Evolutionary conservation across 805 yeast species (phyloP).

Genomic region (Pichia nakasei): DNA sequence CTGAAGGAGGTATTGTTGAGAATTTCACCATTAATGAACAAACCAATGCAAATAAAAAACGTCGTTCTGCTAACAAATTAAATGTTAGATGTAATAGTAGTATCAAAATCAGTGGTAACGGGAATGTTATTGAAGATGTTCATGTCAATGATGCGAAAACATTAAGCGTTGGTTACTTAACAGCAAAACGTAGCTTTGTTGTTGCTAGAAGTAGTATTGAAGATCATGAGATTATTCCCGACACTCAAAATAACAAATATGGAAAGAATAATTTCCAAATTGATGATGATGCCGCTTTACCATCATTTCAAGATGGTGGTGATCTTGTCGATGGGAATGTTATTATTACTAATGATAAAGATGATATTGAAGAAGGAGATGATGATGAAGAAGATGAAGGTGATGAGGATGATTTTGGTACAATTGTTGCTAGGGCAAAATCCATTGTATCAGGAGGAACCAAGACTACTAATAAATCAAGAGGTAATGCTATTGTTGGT

Average conservation of each 20-base stretch:
- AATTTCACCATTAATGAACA: not conserved
- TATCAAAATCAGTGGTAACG: not conserved
- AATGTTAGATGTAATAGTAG: not conserved
- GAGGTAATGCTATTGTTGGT: conserved; percentile 36
- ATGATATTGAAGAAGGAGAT: conserved; percentile 50
- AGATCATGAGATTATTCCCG: not conserved
- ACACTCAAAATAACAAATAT: conserved; percentile 15
- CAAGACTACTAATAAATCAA: not conserved
- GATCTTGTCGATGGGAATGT: conserved; percentile 19
- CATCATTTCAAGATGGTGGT: not conserved
- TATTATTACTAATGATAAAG: conserved; percentile 33
- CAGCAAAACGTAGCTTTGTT: not conserved
- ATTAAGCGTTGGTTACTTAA: not conserved
- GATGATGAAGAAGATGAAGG: conserved; percentile 48
- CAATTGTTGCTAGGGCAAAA: conserved; percentile 41
- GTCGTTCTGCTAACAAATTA: not conserved
- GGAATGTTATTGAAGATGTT: not conserved
- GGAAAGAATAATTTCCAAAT: conserved; percentile 17
- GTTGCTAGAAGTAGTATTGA: not conserved
- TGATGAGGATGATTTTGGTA: conserved; percentile 30
- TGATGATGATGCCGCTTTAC: conserved; percentile 21
- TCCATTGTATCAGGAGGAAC: not conserved
- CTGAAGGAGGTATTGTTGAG: not conserved
- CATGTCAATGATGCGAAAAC: not conserved
- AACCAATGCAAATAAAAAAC: not conserved